Evolutionary conservation across 78 protist species (phyloP).

Genomic region (Creolimax fragrantissima): DNA sequence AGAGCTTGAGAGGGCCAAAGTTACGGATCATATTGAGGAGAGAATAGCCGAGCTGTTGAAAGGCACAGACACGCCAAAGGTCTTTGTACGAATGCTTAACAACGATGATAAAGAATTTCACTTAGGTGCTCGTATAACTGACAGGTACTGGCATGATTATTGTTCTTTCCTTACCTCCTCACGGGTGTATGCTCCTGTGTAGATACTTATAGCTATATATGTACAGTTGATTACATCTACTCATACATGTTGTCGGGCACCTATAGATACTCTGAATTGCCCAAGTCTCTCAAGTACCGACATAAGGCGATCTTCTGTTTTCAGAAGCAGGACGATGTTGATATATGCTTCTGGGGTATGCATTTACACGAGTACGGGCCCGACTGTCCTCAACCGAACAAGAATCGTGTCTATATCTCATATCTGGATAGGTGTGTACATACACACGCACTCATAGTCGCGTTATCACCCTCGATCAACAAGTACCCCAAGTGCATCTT

Average conservation of each 20-base stretch:
- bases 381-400: conserved; percentile 38
- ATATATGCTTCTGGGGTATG: conserved; percentile 31
- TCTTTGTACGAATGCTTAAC: not conserved
- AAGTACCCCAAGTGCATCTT: too few species aligned
- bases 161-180: too few species aligned
- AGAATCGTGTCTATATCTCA: conserved; percentile 35
- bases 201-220: too few species aligned
- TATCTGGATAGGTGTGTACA: conserved; percentile 28
- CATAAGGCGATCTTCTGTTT: conserved; percentile 35
- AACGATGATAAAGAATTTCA: not conserved
- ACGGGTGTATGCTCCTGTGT: too few species aligned
- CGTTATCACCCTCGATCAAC: too few species aligned
- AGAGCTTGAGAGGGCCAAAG: not conserved
- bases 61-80: not conserved
- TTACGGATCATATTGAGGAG: not conserved
- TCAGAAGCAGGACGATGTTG: conserved; percentile 34
- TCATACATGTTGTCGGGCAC: not conserved
- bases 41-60: not conserved
- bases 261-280: conserved; percentile 3
- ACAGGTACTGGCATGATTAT: conserved; percentile 25
- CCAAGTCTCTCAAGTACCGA: conserved; percentile 18
- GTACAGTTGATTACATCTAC: not conserved
- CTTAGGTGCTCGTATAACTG: not conserved
- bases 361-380: conserved; percentile 42
- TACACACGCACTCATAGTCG: too few species aligned